phyloP scores from a whole-genome alignment of 371 early-diverging fungal species.

The Mucor lusitanicus region DNA sequence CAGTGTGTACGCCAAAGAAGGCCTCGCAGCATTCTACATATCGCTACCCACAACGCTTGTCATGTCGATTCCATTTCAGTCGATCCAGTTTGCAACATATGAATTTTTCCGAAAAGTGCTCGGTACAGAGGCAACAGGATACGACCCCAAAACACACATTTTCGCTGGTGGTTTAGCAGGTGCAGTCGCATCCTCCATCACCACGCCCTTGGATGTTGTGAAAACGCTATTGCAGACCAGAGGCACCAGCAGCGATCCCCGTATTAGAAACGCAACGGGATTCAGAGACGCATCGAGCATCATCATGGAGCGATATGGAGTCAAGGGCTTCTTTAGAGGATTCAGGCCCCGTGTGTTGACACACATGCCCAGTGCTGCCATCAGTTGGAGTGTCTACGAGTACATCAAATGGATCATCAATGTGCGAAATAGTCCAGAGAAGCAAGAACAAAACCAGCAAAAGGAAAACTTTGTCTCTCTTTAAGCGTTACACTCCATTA shows the following conservation, averaged over 20 bases:
- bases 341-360: conserved; percentile 81
- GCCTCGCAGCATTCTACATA: conserved; percentile 88
- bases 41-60: conserved; percentile 92
- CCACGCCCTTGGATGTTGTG: conserved; percentile 92
- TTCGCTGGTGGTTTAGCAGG: conserved; percentile 91
- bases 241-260: conserved; percentile 69
- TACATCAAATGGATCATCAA: conserved; percentile 78
- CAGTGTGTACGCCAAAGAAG: conserved; percentile 74
- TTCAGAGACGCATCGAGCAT: conserved; percentile 71
- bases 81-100: conserved; percentile 91
- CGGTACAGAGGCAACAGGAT: conserved; percentile 68
- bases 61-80: conserved; percentile 94
- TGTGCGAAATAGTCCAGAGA: conserved; percentile 4
- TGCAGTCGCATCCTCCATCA: conserved; percentile 85
- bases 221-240: conserved; percentile 94
- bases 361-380: conserved; percentile 92
- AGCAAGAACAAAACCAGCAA: conserved; percentile 4
- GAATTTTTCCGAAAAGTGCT: conserved; percentile 75
- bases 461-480: conserved; percentile 13
- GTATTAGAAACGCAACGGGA: conserved; percentile 71
- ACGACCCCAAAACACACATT: conserved; percentile 86
- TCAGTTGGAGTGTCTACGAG: conserved; percentile 93
- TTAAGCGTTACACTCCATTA: neutral
- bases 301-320: conserved; percentile 77
- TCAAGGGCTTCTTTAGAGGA: conserved; percentile 82